Evolutionary conservation across 176 grass and related monocot genomes (phyloP).

Genomic region (Aegilops speltoides): DNA sequence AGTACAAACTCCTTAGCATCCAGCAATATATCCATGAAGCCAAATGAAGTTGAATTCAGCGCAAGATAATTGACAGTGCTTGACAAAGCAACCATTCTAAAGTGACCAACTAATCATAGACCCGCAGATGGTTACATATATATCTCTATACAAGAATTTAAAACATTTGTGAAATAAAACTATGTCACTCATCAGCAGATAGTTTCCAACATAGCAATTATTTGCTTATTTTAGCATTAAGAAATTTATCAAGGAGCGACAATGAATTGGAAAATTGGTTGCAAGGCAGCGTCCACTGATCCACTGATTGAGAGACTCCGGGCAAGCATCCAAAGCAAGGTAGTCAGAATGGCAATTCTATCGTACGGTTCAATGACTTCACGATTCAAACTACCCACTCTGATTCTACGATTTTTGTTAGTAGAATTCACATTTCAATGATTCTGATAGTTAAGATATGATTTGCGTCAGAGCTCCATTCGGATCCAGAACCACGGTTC

Average conservation of each 20-base stretch:
- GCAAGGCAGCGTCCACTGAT: neutral
- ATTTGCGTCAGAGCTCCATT: too few relatives aligned
- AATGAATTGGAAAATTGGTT: neutral
- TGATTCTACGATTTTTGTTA: too few relatives aligned
- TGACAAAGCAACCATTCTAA: neutral
- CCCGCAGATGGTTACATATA: too few relatives aligned
- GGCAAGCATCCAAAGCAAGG: too few relatives aligned
- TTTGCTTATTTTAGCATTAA: neutral
- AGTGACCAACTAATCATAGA: neutral
- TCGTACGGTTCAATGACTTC: too few relatives aligned
- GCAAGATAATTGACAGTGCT: neutral
- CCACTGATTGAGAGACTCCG: too few relatives aligned
- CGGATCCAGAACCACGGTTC: too few relatives aligned
- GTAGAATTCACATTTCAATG: too few relatives aligned
- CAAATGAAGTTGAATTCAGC: neutral
- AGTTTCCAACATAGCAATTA: neutral
- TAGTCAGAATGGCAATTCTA: too few relatives aligned
- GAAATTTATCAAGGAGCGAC: neutral
- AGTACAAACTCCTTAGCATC: neutral
- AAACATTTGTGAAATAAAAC: neutral
- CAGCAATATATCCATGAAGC: neutral
- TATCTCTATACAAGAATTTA: too few relatives aligned
- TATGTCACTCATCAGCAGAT: neutral
- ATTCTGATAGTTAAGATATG: too few relatives aligned
- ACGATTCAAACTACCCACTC: too few relatives aligned